Conservation (phyloP, 345 rosid species). For the Syzygium oleosum region DNA sequence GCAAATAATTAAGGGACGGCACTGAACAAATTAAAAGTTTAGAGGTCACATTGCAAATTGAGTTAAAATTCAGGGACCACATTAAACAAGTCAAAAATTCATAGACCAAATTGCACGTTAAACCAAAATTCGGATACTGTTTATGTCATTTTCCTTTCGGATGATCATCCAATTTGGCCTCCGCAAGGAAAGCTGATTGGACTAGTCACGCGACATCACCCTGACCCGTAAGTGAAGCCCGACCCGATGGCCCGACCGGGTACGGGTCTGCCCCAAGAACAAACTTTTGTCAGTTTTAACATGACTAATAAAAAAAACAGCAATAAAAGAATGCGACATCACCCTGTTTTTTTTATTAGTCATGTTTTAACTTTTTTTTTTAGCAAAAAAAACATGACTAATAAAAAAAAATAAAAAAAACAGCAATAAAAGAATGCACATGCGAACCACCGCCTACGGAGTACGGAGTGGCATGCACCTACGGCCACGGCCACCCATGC, state of each 20-base stretch:
- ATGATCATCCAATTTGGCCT: no score
- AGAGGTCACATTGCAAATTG: accelerated
- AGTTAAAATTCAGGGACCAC: accelerated
- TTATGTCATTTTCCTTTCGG: accelerated
- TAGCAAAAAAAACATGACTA: not conserved
- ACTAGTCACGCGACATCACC: not conserved
- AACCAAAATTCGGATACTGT: no score
- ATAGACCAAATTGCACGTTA: no score
- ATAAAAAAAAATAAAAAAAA: no score
- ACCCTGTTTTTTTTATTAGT: no score
- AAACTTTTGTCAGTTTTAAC: not conserved
- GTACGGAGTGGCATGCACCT: not conserved
- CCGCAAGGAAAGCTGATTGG: no score
- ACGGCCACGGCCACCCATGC: not conserved
- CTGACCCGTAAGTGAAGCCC: not conserved
- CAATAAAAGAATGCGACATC: no score
- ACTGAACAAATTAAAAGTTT: no score
- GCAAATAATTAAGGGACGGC: no score
- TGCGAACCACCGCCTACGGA: not conserved
- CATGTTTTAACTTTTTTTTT: no score
- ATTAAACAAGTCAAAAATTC: no score
- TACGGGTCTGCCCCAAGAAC: not conserved
- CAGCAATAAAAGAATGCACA: not conserved
- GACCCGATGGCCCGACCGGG: not conserved
- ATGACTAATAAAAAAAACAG: not conserved